phyloP scores from a whole-genome alignment of 129 eudicot genomes.

The Smallanthus sonchifolius region DNA sequence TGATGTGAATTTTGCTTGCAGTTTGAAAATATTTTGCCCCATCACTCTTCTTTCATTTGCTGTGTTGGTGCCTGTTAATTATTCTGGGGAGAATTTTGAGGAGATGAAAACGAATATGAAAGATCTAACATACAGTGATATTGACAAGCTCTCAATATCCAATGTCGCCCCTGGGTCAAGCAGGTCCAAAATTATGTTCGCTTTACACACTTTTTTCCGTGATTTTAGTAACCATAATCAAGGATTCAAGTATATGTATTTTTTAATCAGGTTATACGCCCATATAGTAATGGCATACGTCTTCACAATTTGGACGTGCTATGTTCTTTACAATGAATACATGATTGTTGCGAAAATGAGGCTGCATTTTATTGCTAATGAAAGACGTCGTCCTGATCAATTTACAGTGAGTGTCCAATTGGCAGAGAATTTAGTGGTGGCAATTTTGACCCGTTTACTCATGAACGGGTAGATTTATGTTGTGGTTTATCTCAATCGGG shows the following conservation, averaged over 20 bases:
- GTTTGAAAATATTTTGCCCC: conserved; percentile 89
- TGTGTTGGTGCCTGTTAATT: conserved; percentile 88
- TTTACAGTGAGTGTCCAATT: conserved; percentile 64
- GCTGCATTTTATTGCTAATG: conserved; percentile 70
- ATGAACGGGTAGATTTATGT: not conserved
- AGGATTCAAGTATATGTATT: conserved; percentile 1
- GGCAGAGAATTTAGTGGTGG: not conserved
- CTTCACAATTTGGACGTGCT: conserved; percentile 78
- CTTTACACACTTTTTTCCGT: not conserved
- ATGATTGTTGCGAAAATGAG: conserved; percentile 59
- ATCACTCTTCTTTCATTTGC: conserved; percentile 75
- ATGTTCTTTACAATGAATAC: conserved; percentile 67
- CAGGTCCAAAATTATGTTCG: conserved; percentile 32
- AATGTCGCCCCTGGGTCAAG: conserved; percentile 74
- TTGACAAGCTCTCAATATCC: conserved; percentile 95
- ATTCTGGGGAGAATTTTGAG: conserved; percentile 60
- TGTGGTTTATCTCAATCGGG: not conserved
- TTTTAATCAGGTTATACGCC: conserved; percentile 60
- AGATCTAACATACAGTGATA: conserved; percentile 67
- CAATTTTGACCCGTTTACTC: not conserved
- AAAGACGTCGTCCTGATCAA: conserved; percentile 74
- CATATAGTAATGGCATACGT: conserved; percentile 72
- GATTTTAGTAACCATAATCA: conserved; percentile 1
- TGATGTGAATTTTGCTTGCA: conserved; percentile 37
- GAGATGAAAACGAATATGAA: conserved; percentile 20